Conservation (phyloP, 1,284 basidiomycete species). For the Chiua sp. region DNA sequence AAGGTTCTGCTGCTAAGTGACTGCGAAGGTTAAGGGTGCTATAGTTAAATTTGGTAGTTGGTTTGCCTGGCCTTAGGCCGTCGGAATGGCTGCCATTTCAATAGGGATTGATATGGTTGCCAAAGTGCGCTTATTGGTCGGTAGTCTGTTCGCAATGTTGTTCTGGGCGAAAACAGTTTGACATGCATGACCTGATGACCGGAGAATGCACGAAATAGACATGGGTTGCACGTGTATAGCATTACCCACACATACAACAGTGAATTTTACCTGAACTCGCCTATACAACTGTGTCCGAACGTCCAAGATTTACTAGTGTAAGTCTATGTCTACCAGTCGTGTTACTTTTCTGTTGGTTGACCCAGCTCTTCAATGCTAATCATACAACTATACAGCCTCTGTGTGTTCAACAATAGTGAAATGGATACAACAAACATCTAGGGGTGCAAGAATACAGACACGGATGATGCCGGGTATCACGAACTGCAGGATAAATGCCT, state of each 20-base stretch:
- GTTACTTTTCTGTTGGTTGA: too few species aligned
- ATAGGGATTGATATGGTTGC: slow-evolving; percentile 3
- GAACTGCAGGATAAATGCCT: background rate
- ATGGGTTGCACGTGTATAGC: background rate
- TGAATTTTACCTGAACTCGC: too few species aligned
- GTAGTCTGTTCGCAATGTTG: background rate
- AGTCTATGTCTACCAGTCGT: too few species aligned
- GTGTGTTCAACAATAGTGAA: background rate
- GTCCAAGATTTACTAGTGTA: too few species aligned
- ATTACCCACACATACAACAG: background rate
- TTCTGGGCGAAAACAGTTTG: background rate
- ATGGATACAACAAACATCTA: background rate
- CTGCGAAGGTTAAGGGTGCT: too few species aligned
- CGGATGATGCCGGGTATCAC: background rate
- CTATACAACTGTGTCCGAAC: too few species aligned
- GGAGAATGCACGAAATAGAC: background rate
- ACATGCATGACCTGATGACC: background rate
- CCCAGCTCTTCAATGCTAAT: background rate
- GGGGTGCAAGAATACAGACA: background rate
- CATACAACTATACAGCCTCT: background rate
- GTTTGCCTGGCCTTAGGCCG: slow-evolving; percentile 23
- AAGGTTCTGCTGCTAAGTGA: too few species aligned
- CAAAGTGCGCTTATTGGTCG: background rate
- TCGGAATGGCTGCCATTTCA: slow-evolving; percentile 12
- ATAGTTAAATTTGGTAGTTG: slow-evolving; percentile 6